Conservation (phyloP, 176 grass and related monocot genomes). For the Oryza officinalis region DNA sequence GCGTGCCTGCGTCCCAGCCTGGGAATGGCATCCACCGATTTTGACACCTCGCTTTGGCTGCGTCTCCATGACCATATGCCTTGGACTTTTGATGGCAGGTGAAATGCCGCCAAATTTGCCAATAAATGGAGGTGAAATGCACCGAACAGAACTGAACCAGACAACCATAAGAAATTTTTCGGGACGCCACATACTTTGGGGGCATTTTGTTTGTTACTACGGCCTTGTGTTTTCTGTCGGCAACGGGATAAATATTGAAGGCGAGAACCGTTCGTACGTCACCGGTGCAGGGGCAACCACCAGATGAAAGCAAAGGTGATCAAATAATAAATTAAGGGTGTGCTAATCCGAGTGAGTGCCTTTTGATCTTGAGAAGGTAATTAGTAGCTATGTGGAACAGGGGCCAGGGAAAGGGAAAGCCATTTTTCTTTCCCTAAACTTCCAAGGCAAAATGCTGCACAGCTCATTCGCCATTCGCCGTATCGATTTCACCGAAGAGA, state of each 20-base stretch:
- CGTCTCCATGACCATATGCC: background rate
- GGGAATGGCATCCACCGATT: slow-evolving; percentile 2
- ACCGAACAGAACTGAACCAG: no score
- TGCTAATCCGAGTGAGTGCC: background rate
- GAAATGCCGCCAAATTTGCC: background rate
- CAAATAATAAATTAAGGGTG: background rate
- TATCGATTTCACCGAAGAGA: background rate
- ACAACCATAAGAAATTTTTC: no score
- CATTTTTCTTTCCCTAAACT: background rate
- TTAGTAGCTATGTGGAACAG: background rate
- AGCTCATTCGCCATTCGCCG: slow-evolving; percentile 24
- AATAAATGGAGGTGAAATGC: background rate
- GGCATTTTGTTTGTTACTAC: background rate
- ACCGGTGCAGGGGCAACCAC: background rate
- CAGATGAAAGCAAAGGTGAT: background rate
- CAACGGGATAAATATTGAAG: background rate
- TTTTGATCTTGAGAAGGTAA: background rate
- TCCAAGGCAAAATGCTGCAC: slow-evolving; percentile 24
- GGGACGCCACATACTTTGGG: no score
- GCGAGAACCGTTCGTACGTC: background rate
- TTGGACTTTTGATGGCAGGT: background rate
- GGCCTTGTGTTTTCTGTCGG: background rate
- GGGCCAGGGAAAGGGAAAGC: background rate
- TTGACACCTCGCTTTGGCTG: slow-evolving; percentile 29
- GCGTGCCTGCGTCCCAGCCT: background rate